Evolutionary conservation across 345 rosid species (phyloP), one percentile per base, ranked within the genome.

Genomic region (Rhizophora mangle): DNA sequence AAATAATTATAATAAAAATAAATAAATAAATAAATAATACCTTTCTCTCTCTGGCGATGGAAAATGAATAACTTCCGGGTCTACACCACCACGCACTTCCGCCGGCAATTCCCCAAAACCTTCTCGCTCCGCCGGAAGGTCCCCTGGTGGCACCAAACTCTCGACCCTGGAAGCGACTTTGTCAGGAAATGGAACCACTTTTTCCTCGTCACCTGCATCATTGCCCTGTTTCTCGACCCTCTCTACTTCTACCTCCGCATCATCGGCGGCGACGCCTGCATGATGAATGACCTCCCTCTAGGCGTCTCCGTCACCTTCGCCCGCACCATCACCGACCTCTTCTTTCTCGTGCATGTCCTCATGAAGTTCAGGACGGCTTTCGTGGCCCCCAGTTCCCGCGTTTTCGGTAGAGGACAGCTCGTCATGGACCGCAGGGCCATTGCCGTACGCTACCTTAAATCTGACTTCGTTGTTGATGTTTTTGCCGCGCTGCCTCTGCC

Each of bases 401-500:
- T 92, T 49, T 86, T 87, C 43, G 98, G 98, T 22, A 78, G 87
- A 4, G 98, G 96, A 9, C 92, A 92, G 79, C 96, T 92, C 20
- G 94, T 92, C 32, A 76, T 69, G 85, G 98, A 92, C 71, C 82
- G 78, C 22, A 76, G 76, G 56, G 83, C 81, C 68, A 92, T 92
- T 46, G 88, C 94, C 36, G 24, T 73, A 0, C 86, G 95, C 9
- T 92, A 92, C 69, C 67, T 90, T 47, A 88, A 72, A 74, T 77
- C 90, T 0, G 84, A 82, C 71, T 92, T 92, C 63, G 68, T 80
- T 54, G 67, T 87, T 15, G 95, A 92, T 72, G 77, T 88, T 8
- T 74, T 82, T 1, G 98, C 96, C 32, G 65, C 87, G 2, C 95
- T 92, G 63, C 96, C 98, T 68, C 91, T 92, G 62, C 98, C 98